These are phyloP conservation scores for Haplosporangium gracile DNA, from an alignment of 192 early-diverging fungal species.

Conservation along the genomic window DNA sequence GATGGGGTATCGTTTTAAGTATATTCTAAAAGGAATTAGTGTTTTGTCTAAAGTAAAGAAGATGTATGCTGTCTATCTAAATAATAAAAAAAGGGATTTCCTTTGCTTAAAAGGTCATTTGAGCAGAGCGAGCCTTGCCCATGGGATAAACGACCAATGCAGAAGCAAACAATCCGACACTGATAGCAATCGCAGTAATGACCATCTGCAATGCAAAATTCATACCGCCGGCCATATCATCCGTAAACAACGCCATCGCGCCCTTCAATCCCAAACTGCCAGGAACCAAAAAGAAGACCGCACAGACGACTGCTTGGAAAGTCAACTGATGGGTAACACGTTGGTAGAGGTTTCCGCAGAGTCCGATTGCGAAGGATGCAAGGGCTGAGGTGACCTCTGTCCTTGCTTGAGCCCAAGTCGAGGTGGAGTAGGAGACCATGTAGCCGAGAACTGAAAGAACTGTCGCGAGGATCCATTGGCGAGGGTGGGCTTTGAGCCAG, in stretches of 20 bases:
- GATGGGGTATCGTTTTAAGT: neutral
- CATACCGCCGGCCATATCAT: slow-evolving; percentile 62
- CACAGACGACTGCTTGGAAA: slow-evolving; percentile 87
- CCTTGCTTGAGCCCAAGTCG: slow-evolving; percentile 64
- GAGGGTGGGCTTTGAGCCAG: slow-evolving; percentile 61
- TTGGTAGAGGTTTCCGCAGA: slow-evolving; percentile 83
- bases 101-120: slow-evolving; percentile 59
- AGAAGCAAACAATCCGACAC: slow-evolving; percentile 77
- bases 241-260: slow-evolving; percentile 72
- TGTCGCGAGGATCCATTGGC: slow-evolving; percentile 82
- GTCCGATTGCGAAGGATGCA: slow-evolving; percentile 83
- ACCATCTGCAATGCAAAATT: slow-evolving; percentile 66
- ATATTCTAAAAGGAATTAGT: neutral
- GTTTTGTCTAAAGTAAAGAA: neutral
- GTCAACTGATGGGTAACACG: slow-evolving; percentile 79
- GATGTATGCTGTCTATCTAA: neutral
- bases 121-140: slow-evolving; percentile 62
- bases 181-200: slow-evolving; percentile 74
- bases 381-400: slow-evolving; percentile 75
- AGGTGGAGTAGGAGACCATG: slow-evolving; percentile 70
- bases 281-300: slow-evolving; percentile 84
- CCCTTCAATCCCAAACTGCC: slow-evolving; percentile 78
- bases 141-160: slow-evolving; percentile 73
- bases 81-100: neutral
- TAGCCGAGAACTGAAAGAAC: slow-evolving; percentile 78